Evolutionary conservation across 768 basidiomycete species (phyloP).

Genomic region (Naganishia friedmannii): DNA sequence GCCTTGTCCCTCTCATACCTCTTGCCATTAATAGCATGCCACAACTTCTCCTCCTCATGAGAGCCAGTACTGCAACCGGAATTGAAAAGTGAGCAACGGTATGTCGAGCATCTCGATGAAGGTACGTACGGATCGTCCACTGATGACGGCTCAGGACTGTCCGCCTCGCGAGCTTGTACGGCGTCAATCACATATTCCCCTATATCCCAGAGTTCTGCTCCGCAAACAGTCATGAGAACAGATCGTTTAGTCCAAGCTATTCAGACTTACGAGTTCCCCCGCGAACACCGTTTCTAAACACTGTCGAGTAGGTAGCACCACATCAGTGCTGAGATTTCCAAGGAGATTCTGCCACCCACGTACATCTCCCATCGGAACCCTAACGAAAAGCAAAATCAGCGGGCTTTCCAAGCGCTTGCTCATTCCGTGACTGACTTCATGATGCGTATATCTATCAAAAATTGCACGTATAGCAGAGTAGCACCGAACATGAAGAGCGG

Average conservation of each 20-base stretch:
- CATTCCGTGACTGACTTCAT: neutral
- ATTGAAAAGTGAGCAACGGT: neutral
- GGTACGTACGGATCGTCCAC: conserved; percentile 4
- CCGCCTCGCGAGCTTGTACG: conserved; percentile 19
- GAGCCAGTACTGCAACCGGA: neutral
- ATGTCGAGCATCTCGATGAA: neutral
- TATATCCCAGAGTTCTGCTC: conserved; percentile 30
- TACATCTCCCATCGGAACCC: conserved; percentile 26
- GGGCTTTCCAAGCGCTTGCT: too few relatives aligned
- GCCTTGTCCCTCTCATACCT: neutral
- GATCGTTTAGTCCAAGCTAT: neutral
- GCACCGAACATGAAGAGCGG: too few relatives aligned
- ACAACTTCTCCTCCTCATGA: conserved; percentile 24
- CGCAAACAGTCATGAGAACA: neutral
- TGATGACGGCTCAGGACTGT: conserved; percentile 1
- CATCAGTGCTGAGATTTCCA: neutral
- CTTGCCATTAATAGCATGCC: conserved; percentile 18
- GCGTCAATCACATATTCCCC: conserved; percentile 27
- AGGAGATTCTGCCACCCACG: neutral
- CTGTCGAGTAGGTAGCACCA: neutral
- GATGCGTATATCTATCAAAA: conserved; percentile 19
- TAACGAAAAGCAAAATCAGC: neutral
- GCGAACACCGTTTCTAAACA: conserved; percentile 24
- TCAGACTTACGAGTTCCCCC: conserved; percentile 22
- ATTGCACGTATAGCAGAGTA: neutral